Evolutionary conservation across 768 basidiomycete genomes (phyloP).

Genomic region (Macrolepiota dolichaula): DNA sequence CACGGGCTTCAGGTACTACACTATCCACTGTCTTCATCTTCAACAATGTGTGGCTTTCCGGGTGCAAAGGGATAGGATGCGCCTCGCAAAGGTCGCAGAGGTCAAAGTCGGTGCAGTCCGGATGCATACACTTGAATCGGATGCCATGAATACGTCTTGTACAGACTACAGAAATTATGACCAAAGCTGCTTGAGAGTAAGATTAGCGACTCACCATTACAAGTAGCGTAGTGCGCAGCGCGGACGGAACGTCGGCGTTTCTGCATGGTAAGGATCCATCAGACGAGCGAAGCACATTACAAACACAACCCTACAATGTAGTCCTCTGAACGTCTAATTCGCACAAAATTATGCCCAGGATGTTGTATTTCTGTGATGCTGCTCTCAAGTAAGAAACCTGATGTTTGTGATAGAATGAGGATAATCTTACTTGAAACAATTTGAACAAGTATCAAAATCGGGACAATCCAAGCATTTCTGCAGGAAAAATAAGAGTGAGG

Average conservation of each 20-base stretch:
- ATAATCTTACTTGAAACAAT: slow-evolving; percentile 57
- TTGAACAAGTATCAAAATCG: slow-evolving; percentile 76
- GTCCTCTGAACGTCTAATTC: slow-evolving; percentile 48
- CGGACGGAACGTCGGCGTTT: slow-evolving; percentile 15
- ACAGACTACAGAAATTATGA: slow-evolving; percentile 3
- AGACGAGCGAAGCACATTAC: background rate
- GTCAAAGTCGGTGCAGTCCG: slow-evolving; percentile 76
- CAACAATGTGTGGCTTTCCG: slow-evolving; percentile 63
- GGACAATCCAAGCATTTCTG: slow-evolving; percentile 81
- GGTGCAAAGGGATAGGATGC: slow-evolving; percentile 74
- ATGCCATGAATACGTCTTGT: slow-evolving; percentile 3
- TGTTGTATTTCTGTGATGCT: slow-evolving; percentile 74
- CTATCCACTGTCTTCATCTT: slow-evolving; percentile 63
- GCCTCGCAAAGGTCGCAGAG: slow-evolving; percentile 79
- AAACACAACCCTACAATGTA: slow-evolving; percentile 46
- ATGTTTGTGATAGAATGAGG: background rate
- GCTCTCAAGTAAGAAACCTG: background rate
- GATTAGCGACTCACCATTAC: slow-evolving; percentile 46
- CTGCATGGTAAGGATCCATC: slow-evolving; percentile 15
- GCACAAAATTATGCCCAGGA: slow-evolving; percentile 72
- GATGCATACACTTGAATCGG: slow-evolving; percentile 67
- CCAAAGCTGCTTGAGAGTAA: slow-evolving; percentile 9
- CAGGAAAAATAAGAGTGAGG: background rate
- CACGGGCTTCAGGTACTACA: slow-evolving; percentile 31
- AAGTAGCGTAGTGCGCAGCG: slow-evolving; percentile 52